These are phyloP conservation scores for Taphrina pruni DNA, from an alignment of 1,139 yeast species.

Conservation along the genomic window DNA sequence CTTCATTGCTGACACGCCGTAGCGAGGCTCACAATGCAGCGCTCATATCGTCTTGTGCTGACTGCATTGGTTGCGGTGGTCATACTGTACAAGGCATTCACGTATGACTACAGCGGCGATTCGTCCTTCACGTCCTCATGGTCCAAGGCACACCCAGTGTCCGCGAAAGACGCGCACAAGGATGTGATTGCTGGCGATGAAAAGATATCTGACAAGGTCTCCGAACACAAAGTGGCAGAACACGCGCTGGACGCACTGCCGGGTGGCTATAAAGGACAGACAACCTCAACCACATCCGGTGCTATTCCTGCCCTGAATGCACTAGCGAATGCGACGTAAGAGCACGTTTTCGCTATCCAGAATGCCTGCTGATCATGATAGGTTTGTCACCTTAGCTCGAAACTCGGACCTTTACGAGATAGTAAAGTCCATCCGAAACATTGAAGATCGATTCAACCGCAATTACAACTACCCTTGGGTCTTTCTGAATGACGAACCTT, in stretches of 20 bases:
- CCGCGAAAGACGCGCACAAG: constrained; percentile 21
- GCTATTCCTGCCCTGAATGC: constrained; percentile 25
- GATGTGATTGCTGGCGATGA: constrained; percentile 27
- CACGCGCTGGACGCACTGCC: constrained; percentile 33
- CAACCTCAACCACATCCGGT: constrained; percentile 2
- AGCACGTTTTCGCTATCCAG: background rate
- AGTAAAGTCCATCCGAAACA: constrained; percentile 63
- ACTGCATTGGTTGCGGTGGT: constrained; percentile 34
- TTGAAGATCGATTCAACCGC: constrained; percentile 74
- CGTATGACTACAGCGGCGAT: constrained; percentile 10
- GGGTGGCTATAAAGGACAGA: constrained; percentile 10
- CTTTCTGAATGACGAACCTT: constrained; percentile 70
- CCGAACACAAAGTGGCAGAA: constrained; percentile 33
- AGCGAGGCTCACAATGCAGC: constrained; percentile 23
- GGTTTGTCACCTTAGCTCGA: constrained; percentile 70
- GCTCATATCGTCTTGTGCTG: constrained; percentile 31
- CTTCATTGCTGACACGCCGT: background rate
- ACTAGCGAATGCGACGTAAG: constrained; percentile 36
- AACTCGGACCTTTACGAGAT: constrained; percentile 68
- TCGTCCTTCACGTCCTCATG: constrained; percentile 14
- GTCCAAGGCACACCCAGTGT: constrained; percentile 24
- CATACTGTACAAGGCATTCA: constrained; percentile 27
- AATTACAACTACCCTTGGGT: constrained; percentile 80
- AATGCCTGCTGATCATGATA: constrained; percentile 46
- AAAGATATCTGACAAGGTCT: constrained; percentile 24